Evolutionary conservation across 345 rosid genomes (phyloP).

Genomic region (Conringia planisiliqua): DNA sequence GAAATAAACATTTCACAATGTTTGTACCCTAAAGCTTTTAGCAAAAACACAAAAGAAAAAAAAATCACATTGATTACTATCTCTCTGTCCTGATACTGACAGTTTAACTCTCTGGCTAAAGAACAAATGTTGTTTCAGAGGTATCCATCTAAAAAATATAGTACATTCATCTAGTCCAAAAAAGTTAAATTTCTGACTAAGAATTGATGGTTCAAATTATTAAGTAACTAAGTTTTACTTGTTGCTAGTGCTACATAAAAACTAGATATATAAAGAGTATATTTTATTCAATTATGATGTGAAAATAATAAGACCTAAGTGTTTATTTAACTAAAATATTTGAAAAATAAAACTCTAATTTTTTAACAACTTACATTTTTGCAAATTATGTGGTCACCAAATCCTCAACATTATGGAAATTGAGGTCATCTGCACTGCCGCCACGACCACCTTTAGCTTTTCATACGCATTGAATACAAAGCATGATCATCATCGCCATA

Average conservation of each 20-base stretch:
- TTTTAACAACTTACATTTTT: not conserved
- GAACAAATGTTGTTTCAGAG: constrained; percentile 37
- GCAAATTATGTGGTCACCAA: constrained; percentile 5
- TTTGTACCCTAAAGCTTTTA: constrained; percentile 20
- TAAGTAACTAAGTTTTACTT: constrained; percentile 12
- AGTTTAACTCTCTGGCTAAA: constrained; percentile 34
- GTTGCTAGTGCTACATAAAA: not conserved
- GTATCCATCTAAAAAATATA: not conserved
- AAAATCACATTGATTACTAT: constrained; percentile 24
- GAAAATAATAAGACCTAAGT: not conserved
- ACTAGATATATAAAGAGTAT: not conserved
- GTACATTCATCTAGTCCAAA: not conserved
- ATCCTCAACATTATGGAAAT: not conserved
- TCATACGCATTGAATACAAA: not conserved
- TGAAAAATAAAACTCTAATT: not conserved
- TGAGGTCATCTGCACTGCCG: not conserved
- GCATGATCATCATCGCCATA: not conserved
- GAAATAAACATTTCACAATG: not conserved
- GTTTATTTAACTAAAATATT: not conserved
- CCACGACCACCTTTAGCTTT: not conserved
- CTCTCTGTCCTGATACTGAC: constrained; percentile 34
- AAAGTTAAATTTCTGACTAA: not conserved
- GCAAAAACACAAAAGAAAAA: not conserved
- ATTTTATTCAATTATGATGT: not conserved
- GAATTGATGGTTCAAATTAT: constrained; percentile 2